Percentiles rank a stretch among this genome's conserved stretches.
Evolutionary conservation across 331 rosid species (phyloP).

Genomic region (Quercus phellos): DNA sequence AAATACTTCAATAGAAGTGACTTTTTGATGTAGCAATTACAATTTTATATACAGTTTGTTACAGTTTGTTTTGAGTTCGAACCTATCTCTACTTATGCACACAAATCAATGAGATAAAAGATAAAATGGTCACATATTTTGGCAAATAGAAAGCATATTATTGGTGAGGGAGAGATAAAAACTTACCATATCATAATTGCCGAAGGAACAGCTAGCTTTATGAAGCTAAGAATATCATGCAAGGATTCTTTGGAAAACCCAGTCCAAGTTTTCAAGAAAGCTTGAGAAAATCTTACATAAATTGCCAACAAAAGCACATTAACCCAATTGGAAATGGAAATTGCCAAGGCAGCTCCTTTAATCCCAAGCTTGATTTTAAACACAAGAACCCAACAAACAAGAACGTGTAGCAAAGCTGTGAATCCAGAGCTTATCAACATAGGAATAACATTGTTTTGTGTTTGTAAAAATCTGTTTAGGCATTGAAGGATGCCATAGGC

Average conservation of each 20-base stretch:
- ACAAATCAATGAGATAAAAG: no score
- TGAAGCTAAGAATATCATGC: slow-evolving; percentile 35
- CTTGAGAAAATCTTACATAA: slow-evolving; percentile 35
- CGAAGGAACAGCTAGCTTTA: slow-evolving; percentile 54
- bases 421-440: slow-evolving; percentile 48
- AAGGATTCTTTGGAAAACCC: slow-evolving; percentile 49
- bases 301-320: slow-evolving; percentile 37
- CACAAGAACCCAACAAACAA: slow-evolving; percentile 48
- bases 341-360: slow-evolving; percentile 60
- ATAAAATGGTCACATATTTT: no score
- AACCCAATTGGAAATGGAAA: slow-evolving; percentile 43
- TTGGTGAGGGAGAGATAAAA: background rate
- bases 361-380: slow-evolving; percentile 37
- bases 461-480: slow-evolving; percentile 50
- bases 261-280: slow-evolving; percentile 49
- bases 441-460: slow-evolving; percentile 59
- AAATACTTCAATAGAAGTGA: background rate
- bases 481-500: slow-evolving; percentile 47
- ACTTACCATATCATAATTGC: slow-evolving; percentile 57
- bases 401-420: slow-evolving; percentile 37
- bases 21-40: background rate
- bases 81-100: no score
- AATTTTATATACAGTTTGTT: background rate
- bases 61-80: no score
- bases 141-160: no score